Conservation (phyloP, 106 monocot species). For the Apostasia shenzhenica region DNA sequence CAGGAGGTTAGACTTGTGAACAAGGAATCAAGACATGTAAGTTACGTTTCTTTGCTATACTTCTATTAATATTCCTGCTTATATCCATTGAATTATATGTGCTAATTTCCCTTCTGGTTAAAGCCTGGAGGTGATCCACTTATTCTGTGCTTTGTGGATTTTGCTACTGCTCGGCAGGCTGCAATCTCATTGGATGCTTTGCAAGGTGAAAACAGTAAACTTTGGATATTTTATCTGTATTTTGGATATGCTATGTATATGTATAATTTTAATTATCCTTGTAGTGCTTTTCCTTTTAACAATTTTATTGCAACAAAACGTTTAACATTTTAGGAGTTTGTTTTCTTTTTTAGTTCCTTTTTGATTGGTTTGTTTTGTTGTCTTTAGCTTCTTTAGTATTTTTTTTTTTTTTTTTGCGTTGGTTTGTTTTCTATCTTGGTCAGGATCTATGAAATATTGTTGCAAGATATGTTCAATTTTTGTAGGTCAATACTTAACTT, state of each 20-base stretch:
- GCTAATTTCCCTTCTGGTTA: not conserved
- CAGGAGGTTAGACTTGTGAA: slow-evolving; percentile 69
- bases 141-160: slow-evolving; percentile 48
- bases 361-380: too few relatives aligned
- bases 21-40: slow-evolving; percentile 60
- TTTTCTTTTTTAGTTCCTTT: not conserved
- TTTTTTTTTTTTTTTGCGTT: too few relatives aligned
- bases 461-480: too few relatives aligned
- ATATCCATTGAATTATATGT: not conserved
- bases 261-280: not conserved
- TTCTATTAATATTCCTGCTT: not conserved
- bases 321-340: not conserved
- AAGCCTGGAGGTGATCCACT: slow-evolving; percentile 30
- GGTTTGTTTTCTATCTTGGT: too few relatives aligned
- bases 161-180: slow-evolving; percentile 27
- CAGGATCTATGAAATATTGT: too few relatives aligned
- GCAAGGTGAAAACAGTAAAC: slow-evolving; percentile 26
- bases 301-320: not conserved
- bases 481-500: too few relatives aligned
- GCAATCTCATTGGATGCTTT: slow-evolving; percentile 37
- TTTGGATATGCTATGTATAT: too few relatives aligned
- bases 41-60: not conserved
- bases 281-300: not conserved
- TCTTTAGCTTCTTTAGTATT: too few relatives aligned
- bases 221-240: too few relatives aligned